Evolutionary conservation across 257 asterid genomes (phyloP), one percentile per base, ranked within the genome.

Genomic region (Cordia subcordata): DNA sequence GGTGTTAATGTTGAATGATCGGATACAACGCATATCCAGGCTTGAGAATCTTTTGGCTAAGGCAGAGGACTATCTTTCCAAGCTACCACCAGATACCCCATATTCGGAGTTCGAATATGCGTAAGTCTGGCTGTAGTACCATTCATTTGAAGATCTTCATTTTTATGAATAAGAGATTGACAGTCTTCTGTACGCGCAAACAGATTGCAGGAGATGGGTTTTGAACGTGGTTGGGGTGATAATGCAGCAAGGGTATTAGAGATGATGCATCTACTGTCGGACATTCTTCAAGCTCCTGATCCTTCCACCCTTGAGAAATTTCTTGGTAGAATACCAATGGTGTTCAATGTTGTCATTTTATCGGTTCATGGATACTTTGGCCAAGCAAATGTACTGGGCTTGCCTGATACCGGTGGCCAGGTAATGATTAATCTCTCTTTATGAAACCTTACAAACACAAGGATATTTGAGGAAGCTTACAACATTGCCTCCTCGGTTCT

Each of bases 381-480:
- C 58, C 99, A 93, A 75, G 99, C 94, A 70, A 93, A 93, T 78
- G 99, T 93, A 57, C 80, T 93, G 62, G 99, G 99, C 53, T 81
- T 93, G 74, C 99, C 99, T 0, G 99, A 93, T 74, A 93, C 97
- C n/a, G 99, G 99, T 49, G 99, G 99, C 72, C 99, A 93, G 99
- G 99, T 92, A 80, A 60, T 55, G 39, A 39, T 52, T 38, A 47
- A 40, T 37, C 27, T 1, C 12, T 39, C 42, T 46, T 27, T 2
- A 17, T 13, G 32, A 61, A 33, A 15, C 20, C 58, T 49, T 50
- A 13, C 33, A 3, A n/a, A 19, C 13, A 13, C 18, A 3, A 16
- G 1, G 20, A 17, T 13, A n/a, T 19, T 16, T 11, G 20, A 0
- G 10, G 10, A 11, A 17, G 17, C 17, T 8, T 49, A 49, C 54